Evolutionary conservation across 179 eudicot species (phyloP).

Genomic region (Beta macrorhiza): DNA sequence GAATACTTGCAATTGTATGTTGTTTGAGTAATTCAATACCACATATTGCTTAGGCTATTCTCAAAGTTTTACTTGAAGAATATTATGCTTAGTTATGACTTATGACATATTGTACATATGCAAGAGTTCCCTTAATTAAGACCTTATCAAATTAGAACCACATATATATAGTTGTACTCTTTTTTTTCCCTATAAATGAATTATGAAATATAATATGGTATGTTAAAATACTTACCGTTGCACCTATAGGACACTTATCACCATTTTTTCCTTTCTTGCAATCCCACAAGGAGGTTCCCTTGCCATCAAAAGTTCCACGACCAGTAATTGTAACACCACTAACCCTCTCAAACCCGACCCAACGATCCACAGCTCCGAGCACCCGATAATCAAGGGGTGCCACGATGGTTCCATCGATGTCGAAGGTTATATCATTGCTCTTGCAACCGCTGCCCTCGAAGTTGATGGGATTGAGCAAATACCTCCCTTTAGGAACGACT

Average conservation of each 20-base stretch:
- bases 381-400: constrained; percentile 25
- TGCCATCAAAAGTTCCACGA: constrained; percentile 35
- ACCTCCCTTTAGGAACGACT: constrained; percentile 38
- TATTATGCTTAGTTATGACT: background rate
- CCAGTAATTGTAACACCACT: constrained; percentile 19
- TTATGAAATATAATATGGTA: background rate
- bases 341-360: constrained; percentile 31
- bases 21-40: background rate
- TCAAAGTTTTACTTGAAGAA: background rate
- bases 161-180: background rate
- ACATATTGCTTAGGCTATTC: background rate
- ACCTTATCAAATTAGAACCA: too few relatives aligned
- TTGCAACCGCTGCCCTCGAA: constrained; percentile 23
- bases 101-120: background rate
- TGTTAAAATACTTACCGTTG: constrained; percentile 30
- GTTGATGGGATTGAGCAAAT: constrained; percentile 29
- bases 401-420: constrained; percentile 30
- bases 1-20: background rate
- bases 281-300: constrained; percentile 32
- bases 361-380: constrained; percentile 16
- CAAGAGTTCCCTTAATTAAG: background rate
- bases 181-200: too few relatives aligned
- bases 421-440: constrained; percentile 24
- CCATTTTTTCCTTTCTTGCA: constrained; percentile 27
- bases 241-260: constrained; percentile 32